phyloP scores from a whole-genome alignment of 140 eudicot species.

The Erigeron philadelphicus region DNA sequence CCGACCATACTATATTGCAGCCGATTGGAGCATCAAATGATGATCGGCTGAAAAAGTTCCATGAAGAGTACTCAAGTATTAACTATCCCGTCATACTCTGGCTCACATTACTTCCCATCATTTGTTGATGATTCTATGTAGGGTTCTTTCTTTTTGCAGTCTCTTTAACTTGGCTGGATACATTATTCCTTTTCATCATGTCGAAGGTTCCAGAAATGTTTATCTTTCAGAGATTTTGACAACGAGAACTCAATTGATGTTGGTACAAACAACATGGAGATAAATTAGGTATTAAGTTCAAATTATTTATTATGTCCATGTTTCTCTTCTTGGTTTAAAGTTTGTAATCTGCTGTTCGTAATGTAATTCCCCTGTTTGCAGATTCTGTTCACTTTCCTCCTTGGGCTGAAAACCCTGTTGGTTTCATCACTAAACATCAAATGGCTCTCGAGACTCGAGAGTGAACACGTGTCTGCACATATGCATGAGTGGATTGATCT shows the following conservation, averaged over 20 bases:
- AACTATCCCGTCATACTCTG: slow-evolving; percentile 79
- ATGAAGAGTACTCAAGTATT: slow-evolving; percentile 69
- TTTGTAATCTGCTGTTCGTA: slow-evolving; percentile 5
- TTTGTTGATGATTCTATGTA: not conserved
- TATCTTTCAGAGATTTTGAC: slow-evolving; percentile 86
- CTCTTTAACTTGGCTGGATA: not conserved
- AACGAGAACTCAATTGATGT: slow-evolving; percentile 77
- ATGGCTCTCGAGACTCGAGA: slow-evolving; percentile 71
- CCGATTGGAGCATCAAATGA: slow-evolving; percentile 87
- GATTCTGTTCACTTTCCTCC: slow-evolving; percentile 87
- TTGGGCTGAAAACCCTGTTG: slow-evolving; percentile 93
- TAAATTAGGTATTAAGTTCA: slow-evolving; percentile 60
- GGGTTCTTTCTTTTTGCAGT: not conserved
- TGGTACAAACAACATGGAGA: slow-evolving; percentile 81
- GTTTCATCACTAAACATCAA: slow-evolving; percentile 80
- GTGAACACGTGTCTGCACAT: slow-evolving; percentile 92
- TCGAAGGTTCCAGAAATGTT: slow-evolving; percentile 93
- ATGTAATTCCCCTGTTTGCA: slow-evolving; percentile 21
- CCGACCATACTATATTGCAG: slow-evolving; percentile 42
- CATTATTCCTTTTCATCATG: not conserved
- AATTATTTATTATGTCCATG: slow-evolving; percentile 12
- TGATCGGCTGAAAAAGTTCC: slow-evolving; percentile 64
- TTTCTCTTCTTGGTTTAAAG: slow-evolving; percentile 8
- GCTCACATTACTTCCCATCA: slow-evolving; percentile 64
- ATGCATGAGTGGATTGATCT: slow-evolving; percentile 98